These are phyloP conservation scores for Talaromyces liani DNA, from an alignment of 495 filamentous ascomycete species.

Conservation along the genomic window DNA sequence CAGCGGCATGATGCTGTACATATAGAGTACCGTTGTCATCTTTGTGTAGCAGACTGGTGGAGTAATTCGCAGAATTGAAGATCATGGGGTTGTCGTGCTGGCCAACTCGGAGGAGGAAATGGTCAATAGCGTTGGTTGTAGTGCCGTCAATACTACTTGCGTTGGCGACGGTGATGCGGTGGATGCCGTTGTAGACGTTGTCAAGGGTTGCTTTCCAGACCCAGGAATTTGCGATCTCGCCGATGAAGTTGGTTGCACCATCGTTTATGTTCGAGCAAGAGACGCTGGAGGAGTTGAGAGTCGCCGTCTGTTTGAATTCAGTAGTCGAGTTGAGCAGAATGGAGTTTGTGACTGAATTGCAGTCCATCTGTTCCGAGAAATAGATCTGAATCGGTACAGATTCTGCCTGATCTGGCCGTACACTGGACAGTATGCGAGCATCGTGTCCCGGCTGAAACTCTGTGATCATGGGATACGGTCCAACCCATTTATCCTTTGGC, in stretches of 20 bases:
- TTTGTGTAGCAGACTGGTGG: slow-evolving; percentile 35
- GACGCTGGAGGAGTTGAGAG: slow-evolving; percentile 33
- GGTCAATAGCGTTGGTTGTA: slow-evolving; percentile 38
- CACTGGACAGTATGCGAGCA: slow-evolving; percentile 44
- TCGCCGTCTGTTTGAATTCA: slow-evolving; percentile 30
- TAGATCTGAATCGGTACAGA: slow-evolving; percentile 44
- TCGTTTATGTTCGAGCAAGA: slow-evolving; percentile 29
- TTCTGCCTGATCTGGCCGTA: slow-evolving; percentile 34
- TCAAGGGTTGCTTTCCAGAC: slow-evolving; percentile 44
- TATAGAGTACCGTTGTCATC: slow-evolving; percentile 32
- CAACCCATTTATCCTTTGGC: slow-evolving; percentile 39
- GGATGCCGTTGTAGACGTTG: slow-evolving; percentile 58
- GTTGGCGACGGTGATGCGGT: slow-evolving; percentile 54
- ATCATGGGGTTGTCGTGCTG: slow-evolving; percentile 53
- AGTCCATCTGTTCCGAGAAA: slow-evolving; percentile 59
- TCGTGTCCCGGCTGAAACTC: slow-evolving; percentile 61
- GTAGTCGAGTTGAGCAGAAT: slow-evolving; percentile 50
- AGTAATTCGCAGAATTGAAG: slow-evolving; percentile 53
- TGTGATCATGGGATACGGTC: slow-evolving; percentile 59
- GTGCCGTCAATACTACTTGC: slow-evolving; percentile 29
- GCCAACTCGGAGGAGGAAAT: slow-evolving; percentile 51
- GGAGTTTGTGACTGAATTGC: slow-evolving; percentile 41
- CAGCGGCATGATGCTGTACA: slow-evolving; percentile 52
- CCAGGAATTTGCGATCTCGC: slow-evolving; percentile 49
- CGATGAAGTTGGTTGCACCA: slow-evolving; percentile 26